These are phyloP conservation scores for Lolium perenne DNA, from an alignment of 176 grass and related monocot genomes.

Conservation along the genomic window DNA sequence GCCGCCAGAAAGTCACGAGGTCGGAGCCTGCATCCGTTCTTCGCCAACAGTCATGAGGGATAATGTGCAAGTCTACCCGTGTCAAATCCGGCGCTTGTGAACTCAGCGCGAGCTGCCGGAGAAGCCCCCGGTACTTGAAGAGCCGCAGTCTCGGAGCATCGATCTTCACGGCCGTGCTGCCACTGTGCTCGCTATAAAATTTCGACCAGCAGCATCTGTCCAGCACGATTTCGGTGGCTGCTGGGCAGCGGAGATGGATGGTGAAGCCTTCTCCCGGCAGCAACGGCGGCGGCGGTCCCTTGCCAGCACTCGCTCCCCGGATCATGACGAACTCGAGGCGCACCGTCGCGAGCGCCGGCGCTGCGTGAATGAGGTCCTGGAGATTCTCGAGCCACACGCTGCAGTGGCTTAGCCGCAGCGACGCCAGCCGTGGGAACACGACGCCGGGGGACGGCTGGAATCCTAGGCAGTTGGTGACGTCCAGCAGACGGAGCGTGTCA, in stretches of 20 bases:
- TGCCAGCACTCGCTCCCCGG: not conserved
- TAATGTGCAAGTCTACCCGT: not conserved
- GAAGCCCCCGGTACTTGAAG: not conserved
- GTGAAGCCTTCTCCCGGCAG: not conserved
- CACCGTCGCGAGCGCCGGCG: not conserved
- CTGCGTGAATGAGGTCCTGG: not conserved
- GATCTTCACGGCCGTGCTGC: not conserved
- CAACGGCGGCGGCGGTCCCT: too few relatives aligned
- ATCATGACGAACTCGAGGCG: not conserved
- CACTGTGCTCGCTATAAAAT: not conserved
- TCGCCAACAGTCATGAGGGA: fast-evolving
- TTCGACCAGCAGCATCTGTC: not conserved
- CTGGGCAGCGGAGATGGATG: not conserved
- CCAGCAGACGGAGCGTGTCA: not conserved
- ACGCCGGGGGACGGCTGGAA: not conserved
- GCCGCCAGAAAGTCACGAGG: not conserved
- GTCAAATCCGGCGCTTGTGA: not conserved
- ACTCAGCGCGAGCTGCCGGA: not conserved
- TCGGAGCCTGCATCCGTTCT: not conserved
- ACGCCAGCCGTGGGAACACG: not conserved
- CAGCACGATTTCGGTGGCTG: not conserved
- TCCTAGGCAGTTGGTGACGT: not conserved
- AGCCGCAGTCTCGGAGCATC: conserved; percentile 11
- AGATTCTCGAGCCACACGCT: fast-evolving
- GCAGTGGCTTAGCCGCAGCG: not conserved